A percentile compares a stretch with the other conserved stretches of the same genome.
Evolutionary conservation across 768 basidiomycete species (phyloP).

Genomic region (Trametopsis cervina): DNA sequence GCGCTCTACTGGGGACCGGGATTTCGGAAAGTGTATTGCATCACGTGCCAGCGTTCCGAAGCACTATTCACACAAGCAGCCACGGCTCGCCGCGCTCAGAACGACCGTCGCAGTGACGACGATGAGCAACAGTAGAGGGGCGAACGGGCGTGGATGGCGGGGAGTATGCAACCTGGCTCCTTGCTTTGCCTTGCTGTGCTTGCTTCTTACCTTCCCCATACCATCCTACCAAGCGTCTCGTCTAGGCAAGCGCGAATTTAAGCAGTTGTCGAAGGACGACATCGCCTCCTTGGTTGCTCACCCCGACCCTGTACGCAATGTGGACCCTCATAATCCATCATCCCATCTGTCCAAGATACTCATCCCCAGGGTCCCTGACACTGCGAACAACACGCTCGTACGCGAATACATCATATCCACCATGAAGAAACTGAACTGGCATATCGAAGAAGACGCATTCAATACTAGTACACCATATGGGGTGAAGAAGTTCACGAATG

Average conservation of each 20-base stretch:
- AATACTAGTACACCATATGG: constrained; percentile 78
- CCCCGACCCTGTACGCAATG: constrained; percentile 59
- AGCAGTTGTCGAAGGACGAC: constrained; percentile 41
- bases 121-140: no score
- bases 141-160: neutral
- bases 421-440: constrained; percentile 73
- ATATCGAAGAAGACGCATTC: constrained; percentile 82
- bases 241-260: constrained; percentile 31
- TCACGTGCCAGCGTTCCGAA: no score
- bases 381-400: constrained; percentile 74
- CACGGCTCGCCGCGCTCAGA: no score
- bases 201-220: constrained; percentile 12
- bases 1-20: no score
- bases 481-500: constrained; percentile 71
- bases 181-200: constrained; percentile 1
- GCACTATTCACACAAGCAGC: no score
- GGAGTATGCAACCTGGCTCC: neutral
- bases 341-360: constrained; percentile 81
- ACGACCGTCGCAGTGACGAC: constrained; percentile 7
- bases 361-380: constrained; percentile 77
- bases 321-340: constrained; percentile 56
- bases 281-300: constrained; percentile 43
- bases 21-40: no score
- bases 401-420: constrained; percentile 74
- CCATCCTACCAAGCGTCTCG: constrained; percentile 24